A percentile compares a stretch with the other conserved stretches of the same genome.
Conservation (phyloP, 768 basidiomycete species). For the Lyophyllum atratum region DNA sequence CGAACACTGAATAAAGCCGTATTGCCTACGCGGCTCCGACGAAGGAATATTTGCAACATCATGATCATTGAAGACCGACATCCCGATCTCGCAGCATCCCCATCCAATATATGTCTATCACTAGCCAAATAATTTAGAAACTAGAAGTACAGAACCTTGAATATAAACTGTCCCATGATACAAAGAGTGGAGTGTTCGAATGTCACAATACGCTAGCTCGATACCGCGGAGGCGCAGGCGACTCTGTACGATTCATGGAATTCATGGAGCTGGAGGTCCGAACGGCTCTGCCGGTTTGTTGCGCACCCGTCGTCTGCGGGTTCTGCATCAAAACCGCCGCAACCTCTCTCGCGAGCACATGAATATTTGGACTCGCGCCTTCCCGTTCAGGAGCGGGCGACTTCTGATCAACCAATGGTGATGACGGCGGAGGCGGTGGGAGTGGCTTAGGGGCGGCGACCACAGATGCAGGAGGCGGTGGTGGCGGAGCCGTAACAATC, state of each 20-base stretch:
- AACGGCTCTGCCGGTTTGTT: background rate
- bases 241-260: slow-evolving; percentile 8
- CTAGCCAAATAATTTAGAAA: background rate
- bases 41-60: background rate
- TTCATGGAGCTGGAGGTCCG: background rate
- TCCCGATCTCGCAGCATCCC: background rate
- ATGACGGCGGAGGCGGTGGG: background rate
- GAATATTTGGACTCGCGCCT: slow-evolving; percentile 16
- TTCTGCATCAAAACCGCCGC: slow-evolving; percentile 26
- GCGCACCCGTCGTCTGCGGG: slow-evolving; percentile 7
- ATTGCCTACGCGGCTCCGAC: background rate
- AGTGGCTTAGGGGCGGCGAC: too few relatives aligned
- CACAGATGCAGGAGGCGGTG: background rate
- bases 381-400: background rate
- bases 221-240: slow-evolving; percentile 20
- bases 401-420: background rate
- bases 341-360: slow-evolving; percentile 31
- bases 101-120: background rate
- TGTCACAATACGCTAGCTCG: background rate
- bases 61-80: too few relatives aligned
- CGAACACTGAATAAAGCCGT: too few relatives aligned
- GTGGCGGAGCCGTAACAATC: background rate
- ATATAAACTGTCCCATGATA: background rate
- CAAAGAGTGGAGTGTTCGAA: background rate
- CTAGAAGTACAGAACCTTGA: background rate